These are phyloP conservation scores for Ilex paraguariensis DNA, from an alignment of 305 asterid species.

Conservation along the genomic window DNA sequence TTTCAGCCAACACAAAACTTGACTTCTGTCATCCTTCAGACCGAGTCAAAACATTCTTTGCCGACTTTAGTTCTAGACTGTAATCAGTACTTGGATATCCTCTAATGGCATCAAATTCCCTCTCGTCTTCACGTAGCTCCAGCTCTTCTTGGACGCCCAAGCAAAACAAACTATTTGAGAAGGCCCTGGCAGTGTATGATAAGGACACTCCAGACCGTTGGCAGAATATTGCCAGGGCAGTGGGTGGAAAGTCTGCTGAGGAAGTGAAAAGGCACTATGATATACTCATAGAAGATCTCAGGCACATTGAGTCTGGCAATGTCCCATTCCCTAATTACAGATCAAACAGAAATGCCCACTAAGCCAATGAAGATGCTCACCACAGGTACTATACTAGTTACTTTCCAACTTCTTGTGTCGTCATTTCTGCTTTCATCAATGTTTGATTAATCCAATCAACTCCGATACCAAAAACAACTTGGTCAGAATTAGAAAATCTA, in stretches of 20 bases:
- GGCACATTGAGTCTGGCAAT: constrained; percentile 65
- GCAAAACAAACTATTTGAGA: constrained; percentile 71
- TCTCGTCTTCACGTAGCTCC: constrained; percentile 25
- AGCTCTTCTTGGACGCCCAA: constrained; percentile 49
- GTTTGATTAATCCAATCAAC: no score
- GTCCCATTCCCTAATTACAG: constrained; percentile 55
- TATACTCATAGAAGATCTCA: constrained; percentile 62
- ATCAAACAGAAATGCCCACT: constrained; percentile 23
- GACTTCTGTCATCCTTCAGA: not conserved
- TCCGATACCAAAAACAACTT: no score
- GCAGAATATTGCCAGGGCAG: constrained; percentile 58
- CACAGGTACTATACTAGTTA: not conserved
- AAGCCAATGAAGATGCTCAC: not conserved
- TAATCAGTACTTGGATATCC: not conserved
- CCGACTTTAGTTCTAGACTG: no score
- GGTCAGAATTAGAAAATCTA: no score
- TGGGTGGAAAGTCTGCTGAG: constrained; percentile 59
- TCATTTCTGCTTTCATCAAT: not conserved
- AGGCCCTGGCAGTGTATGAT: constrained; percentile 56
- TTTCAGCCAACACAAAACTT: constrained; percentile 1
- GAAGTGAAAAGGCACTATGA: constrained; percentile 66
- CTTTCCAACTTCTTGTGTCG: not conserved
- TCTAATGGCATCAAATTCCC: constrained; percentile 46
- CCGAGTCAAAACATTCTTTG: not conserved
- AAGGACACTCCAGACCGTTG: constrained; percentile 77